phyloP scores from a whole-genome alignment of 495 filamentous ascomycete species.

The Penicillium verhagenii region DNA sequence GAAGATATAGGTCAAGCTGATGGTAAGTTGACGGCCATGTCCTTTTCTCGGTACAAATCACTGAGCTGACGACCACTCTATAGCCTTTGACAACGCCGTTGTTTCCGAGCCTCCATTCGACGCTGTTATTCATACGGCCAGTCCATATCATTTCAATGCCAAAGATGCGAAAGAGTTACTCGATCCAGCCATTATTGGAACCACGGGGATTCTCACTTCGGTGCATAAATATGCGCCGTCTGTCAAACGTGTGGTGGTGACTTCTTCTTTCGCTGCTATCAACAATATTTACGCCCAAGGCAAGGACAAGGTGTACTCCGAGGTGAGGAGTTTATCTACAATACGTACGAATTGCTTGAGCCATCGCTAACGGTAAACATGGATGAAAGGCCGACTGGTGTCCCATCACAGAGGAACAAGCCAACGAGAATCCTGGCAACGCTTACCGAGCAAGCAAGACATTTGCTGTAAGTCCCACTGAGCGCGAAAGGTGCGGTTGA shows the following conservation, averaged over 20 bases:
- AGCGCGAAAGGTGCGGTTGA: background rate
- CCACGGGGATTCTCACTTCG: constrained; percentile 45
- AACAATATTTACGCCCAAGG: constrained; percentile 42
- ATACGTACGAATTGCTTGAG: background rate
- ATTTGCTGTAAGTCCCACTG: constrained; percentile 25
- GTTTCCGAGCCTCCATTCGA: constrained; percentile 63
- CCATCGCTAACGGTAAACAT: background rate
- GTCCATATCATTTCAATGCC: constrained; percentile 62
- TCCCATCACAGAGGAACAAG: constrained; percentile 64
- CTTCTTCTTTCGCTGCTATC: constrained; percentile 74
- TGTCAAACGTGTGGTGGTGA: constrained; percentile 58
- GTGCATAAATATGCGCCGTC: constrained; percentile 41
- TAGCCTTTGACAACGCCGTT: constrained; percentile 64
- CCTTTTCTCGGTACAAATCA: background rate
- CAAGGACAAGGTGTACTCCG: constrained; percentile 54
- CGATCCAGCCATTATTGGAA: constrained; percentile 44
- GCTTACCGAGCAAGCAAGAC: constrained; percentile 52
- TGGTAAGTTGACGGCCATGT: constrained; percentile 14
- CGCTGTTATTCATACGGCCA: constrained; percentile 74
- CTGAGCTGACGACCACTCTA: background rate
- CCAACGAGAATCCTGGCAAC: constrained; percentile 34
- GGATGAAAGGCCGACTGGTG: constrained; percentile 63
- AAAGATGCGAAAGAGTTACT: constrained; percentile 26
- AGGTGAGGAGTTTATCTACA: constrained; percentile 28
- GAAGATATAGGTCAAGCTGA: constrained; percentile 61